A percentile compares a stretch with the other conserved stretches of the same genome.
Evolutionary conservation across 768 basidiomycete species (phyloP).

Genomic region (Mycena kentingensis): DNA sequence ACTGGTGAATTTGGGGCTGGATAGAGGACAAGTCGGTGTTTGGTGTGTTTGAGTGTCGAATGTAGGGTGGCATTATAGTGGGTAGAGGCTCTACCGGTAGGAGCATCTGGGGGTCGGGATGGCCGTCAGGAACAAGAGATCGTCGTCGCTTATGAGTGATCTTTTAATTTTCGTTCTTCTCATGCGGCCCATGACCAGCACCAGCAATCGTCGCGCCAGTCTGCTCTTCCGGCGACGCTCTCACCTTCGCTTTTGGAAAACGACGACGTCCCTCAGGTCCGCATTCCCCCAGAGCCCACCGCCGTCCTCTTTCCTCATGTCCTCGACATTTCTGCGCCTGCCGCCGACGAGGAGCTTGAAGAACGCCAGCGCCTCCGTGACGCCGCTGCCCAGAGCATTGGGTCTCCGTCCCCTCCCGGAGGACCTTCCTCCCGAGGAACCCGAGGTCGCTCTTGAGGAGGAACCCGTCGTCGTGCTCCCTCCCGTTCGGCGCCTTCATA

Average conservation of each 20-base stretch:
- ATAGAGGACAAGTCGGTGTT: no score
- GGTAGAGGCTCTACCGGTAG: no score
- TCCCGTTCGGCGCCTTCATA: slow-evolving; percentile 64
- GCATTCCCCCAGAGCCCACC: background rate
- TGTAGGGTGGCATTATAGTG: no score
- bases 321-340: slow-evolving; percentile 66
- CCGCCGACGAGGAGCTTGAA: slow-evolving; percentile 62
- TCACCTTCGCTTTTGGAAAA: slow-evolving; percentile 2
- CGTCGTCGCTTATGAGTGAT: no score
- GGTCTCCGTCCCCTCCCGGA: slow-evolving; percentile 55
- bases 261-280: slow-evolving; percentile 2
- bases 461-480: slow-evolving; percentile 49
- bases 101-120: no score
- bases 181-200: no score
- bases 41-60: no score
- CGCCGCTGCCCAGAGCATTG: slow-evolving; percentile 76
- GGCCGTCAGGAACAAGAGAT: no score
- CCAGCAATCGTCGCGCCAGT: slow-evolving; percentile 9
- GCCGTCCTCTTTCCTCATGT: slow-evolving; percentile 60
- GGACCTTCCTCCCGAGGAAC: slow-evolving; percentile 36
- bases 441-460: slow-evolving; percentile 19
- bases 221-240: slow-evolving; percentile 13
- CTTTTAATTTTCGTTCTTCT: no score
- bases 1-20: no score
- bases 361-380: slow-evolving; percentile 77